A percentile compares a stretch with the other conserved stretches of the same genome.
Evolutionary conservation across 352 stramenopile species (phyloP).

Genomic region (Phytophthora citrophthora): DNA sequence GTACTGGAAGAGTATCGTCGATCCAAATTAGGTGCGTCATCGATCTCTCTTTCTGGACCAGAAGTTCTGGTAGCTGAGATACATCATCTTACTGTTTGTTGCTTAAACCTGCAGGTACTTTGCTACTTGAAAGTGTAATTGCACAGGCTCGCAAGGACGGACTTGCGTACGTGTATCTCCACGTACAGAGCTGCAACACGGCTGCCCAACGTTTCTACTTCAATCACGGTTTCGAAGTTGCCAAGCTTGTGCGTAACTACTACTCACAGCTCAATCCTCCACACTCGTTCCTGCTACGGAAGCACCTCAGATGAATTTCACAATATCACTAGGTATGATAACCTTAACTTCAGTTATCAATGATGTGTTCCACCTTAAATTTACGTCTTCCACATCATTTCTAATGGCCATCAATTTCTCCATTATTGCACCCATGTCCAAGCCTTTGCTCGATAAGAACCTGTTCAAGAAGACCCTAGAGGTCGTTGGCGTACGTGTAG

Average conservation of each 20-base stretch:
- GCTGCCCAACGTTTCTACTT: constrained; percentile 93
- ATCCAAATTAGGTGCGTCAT: constrained; percentile 29
- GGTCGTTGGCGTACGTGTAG: constrained; percentile 75
- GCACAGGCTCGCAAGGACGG: constrained; percentile 35
- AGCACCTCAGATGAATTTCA: constrained; percentile 29
- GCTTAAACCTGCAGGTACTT: constrained; percentile 45
- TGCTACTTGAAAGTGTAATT: constrained; percentile 55
- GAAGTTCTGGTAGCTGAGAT: neutral
- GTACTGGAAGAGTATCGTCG: constrained; percentile 91
- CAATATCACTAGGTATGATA: no score
- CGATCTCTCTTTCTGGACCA: neutral
- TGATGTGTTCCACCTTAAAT: constrained; percentile 7
- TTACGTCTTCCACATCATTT: constrained; percentile 21
- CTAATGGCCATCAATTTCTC: constrained; percentile 22
- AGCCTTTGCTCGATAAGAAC: constrained; percentile 62
- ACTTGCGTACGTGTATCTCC: constrained; percentile 83
- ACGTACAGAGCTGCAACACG: constrained; percentile 94
- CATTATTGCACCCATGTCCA: constrained; percentile 19
- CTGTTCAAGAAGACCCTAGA: constrained; percentile 77
- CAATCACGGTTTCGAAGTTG: constrained; percentile 84
- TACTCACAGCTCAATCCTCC: constrained; percentile 94
- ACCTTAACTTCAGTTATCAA: constrained; percentile 4
- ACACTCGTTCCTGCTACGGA: constrained; percentile 93
- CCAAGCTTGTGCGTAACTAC: constrained; percentile 92
- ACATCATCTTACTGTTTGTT: no score